Evolutionary conservation across 306 rosid genomes (phyloP), one percentile per base, ranked within the genome.

Genomic region (Trichosanthes truncata): DNA sequence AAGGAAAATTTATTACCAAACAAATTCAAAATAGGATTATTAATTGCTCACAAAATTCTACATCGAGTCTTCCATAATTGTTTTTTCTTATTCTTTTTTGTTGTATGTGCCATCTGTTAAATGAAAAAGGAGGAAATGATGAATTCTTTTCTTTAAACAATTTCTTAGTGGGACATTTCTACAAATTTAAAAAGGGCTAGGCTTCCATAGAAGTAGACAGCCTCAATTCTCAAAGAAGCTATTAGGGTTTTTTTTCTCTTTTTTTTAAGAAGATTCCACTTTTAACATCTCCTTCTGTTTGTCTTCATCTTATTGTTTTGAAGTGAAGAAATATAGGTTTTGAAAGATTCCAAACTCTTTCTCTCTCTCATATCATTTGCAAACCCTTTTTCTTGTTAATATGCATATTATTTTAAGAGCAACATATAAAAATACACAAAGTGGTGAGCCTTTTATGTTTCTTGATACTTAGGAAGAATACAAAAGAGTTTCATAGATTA

Each of bases 291-390:
- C n/a, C 9, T 15, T 73, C 59, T 26, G 8, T 61, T 51, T 87
- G 93, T 89, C 79, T 78, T 83, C 80, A 63, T 76, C 86, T 66
- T 51, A 51, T 85, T 88, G 87, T 86, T 80, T 26, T 88, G 29
- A 83, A 80, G 80, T 76, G 48, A 73, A 21, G 73, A 60, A 81
- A 38, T 80, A 84, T 59, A 72, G 76, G 2, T 82, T n/a, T n/a
- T 31, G 56, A 75, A 18, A 74, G 90, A 90, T 86, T 88, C 91
- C 81, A 40, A 36, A 74, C 18, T 68, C 76, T 83, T 69, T 48
- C 14, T 31, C 29, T 63, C 65, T 76, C 46, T 74, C 78, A 80
- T 81, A 86, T 86, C 76, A 86, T 84, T 86, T 62, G 77, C 36
- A 79, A 35, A 21, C 21, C 77, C 13, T 46, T 46, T 72, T 26